A percentile compares a stretch with the other conserved stretches of the same genome.
phyloP scores from a whole-genome alignment of 1,284 basidiomycete genomes.

The Fomitopsis palustris region DNA sequence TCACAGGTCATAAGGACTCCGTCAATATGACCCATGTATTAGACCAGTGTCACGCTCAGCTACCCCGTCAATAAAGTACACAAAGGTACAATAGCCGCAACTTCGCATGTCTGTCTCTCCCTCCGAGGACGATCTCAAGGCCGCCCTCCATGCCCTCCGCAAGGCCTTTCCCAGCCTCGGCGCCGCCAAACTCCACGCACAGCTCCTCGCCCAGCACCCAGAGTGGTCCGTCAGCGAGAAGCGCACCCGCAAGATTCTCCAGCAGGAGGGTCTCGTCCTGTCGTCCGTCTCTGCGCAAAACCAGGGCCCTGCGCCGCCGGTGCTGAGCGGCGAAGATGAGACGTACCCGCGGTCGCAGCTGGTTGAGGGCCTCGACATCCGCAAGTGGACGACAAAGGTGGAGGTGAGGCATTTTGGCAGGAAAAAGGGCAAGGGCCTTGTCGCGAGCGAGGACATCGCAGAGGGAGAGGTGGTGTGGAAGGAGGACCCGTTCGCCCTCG shows the following conservation, averaged over 20 bases:
- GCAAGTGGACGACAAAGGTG: constrained; percentile 61
- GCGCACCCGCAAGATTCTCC: constrained; percentile 67
- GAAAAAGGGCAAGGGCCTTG: constrained; percentile 80
- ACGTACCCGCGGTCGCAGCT: constrained; percentile 57
- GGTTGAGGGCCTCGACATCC: constrained; percentile 61
- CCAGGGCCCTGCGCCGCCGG: background rate
- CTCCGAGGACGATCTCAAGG: constrained; percentile 45
- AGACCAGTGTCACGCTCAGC: too few relatives aligned
- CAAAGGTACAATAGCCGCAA: too few relatives aligned
- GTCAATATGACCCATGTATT: too few relatives aligned
- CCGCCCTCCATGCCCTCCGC: constrained; percentile 38
- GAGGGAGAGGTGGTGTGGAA: constrained; percentile 80
- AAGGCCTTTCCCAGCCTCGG: constrained; percentile 61
- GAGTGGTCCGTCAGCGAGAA: constrained; percentile 82
- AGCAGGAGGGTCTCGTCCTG: constrained; percentile 51
- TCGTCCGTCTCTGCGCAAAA: constrained; percentile 19
- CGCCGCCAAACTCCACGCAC: constrained; percentile 64
- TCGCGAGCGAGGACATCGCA: constrained; percentile 63
- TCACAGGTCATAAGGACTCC: too few relatives aligned
- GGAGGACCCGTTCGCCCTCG: constrained; percentile 72
- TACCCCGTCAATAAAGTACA: too few relatives aligned
- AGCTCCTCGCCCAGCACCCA: constrained; percentile 55
- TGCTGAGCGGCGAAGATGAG: background rate
- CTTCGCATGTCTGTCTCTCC: constrained; percentile 25
- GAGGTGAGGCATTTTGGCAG: constrained; percentile 68